Evolutionary conservation across 371 early-diverging fungal species (phyloP), one percentile per base, ranked within the genome.

Genomic region (Furculomyces boomerangus): DNA sequence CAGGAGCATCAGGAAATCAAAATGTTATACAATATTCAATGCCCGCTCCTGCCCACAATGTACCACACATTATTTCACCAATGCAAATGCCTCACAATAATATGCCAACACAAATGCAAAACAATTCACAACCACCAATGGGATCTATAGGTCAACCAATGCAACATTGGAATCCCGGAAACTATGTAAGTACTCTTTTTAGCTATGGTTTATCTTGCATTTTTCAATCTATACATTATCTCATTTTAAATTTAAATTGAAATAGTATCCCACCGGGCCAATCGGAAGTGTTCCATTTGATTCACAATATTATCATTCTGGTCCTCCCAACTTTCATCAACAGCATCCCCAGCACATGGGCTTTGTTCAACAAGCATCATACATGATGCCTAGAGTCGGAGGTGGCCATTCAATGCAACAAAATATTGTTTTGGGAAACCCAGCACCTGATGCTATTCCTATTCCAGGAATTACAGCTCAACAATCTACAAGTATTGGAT

Each of bases 401-500:
- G 39, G 14, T 7, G 45, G 27, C 5, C 13, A 7, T 13, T 32
- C 30, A 51, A 51, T 51, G 30, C 52, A 30, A n/a, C 52, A 51
- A 51, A 32, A 7, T 16, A 16, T 43, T 5, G 3, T 43, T 7
- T n/a, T 43, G 10, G 13, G 20, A 29, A 29, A 2, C 3, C 14
- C 52, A 45, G 27, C 13, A 22, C 45, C 45, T 24, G 10, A 7
- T 10, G 27, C 45, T 24, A 45, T 8, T 10, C 8, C 45, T 24
- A 10, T 8, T 10, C 10, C 45, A 45, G 45, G 39, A n/a, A 39
- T n/a, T 14, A 39, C 14, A n/a, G n/a, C 39, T 30, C 16, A 39
- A 20, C 35, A 47, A 62, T 14, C 43, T 45, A 27, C 18, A 35
- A 48, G 29, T 48, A 44, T 48, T 51, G 57, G 26, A 53, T 57